Evolutionary conservation across 1,139 yeast genomes (phyloP), one percentile per base, ranked within the genome.

Genomic region (Suhomyces atakaporum): DNA sequence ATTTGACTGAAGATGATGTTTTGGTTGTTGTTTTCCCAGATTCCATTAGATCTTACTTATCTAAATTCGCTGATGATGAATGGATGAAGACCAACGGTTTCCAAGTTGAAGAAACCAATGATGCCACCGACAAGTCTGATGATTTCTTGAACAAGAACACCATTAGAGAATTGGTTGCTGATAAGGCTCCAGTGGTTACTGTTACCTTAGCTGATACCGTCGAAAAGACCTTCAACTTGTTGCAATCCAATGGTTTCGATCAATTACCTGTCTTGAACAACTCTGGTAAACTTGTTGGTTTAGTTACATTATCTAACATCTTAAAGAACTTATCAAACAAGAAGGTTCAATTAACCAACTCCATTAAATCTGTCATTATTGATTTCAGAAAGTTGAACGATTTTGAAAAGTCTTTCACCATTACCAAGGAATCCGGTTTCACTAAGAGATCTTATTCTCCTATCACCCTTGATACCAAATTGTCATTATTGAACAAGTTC

Each of bases 31-130:
- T 87, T 21, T 79, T 86, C 77, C 95, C 95, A 36, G 96, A 87
- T 60, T 82, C 92, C 28, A 79, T 87, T 54, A 81, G 96, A 69
- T 85, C 95, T 10, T 87, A 87, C 68, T 74, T 87, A 60, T 80
- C 92, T 47, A 87, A 87, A 67, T 87, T 87, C 57, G 92, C 87
- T 33, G 95, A 87, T 60, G 95, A 87, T 56, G 95, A 85, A 65
- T 87, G 96, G 96, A 80, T 87, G 86, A 77, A 75, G 60, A 79
- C 79, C 51, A 84, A 86, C 59, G 86, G 88, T 5, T 82, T 87
- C 56, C 66, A 65, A 44, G 69, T 69, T 27, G 84, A 78, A 44
- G 72, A 63, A 46, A 58, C 63, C 33, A 61, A 70, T 44, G 73
- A 73, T 36, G 63, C 67, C 29, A 65, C 69, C 31, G 62, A 66